These are phyloP conservation scores for Phaeotremella skinneri DNA, from an alignment of 768 basidiomycete genomes.

Conservation along the genomic window DNA sequence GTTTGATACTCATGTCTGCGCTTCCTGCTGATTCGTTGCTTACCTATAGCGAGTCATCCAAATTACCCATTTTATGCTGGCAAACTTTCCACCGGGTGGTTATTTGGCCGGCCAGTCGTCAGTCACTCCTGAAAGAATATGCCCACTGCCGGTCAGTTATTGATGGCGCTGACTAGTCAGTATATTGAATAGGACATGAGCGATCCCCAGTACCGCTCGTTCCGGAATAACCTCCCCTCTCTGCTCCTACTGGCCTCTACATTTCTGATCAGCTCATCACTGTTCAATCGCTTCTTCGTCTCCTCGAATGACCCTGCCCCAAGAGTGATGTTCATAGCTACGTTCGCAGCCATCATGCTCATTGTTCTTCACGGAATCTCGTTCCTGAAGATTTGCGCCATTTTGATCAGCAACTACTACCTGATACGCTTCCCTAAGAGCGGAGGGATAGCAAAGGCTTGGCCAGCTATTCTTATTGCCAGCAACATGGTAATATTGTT, in stretches of 20 bases:
- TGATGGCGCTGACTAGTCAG: not conserved
- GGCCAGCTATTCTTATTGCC: conserved; percentile 61
- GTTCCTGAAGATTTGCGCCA: conserved; percentile 69
- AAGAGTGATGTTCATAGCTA: conserved; percentile 26
- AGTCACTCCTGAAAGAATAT: conserved; percentile 47
- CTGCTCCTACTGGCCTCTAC: conserved; percentile 58
- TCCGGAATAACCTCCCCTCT: conserved; percentile 73
- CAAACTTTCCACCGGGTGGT: conserved; percentile 71
- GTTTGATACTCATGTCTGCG: conserved; percentile 48
- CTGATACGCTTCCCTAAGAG: conserved; percentile 57
- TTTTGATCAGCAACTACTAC: conserved; percentile 68
- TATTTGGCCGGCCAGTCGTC: conserved; percentile 75
- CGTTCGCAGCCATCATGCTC: conserved; percentile 65
- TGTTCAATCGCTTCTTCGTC: conserved; percentile 11
- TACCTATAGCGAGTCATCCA: conserved; percentile 63
- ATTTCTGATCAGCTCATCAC: conserved; percentile 61
- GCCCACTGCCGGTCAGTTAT: not conserved
- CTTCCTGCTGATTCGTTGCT: not conserved
- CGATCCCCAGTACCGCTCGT: conserved; percentile 84
- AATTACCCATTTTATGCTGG: conserved; percentile 67
- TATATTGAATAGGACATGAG: conserved; percentile 70
- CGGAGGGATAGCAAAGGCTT: conserved; percentile 10
- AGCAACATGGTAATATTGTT: conserved; percentile 75
- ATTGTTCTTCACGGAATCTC: conserved; percentile 76
- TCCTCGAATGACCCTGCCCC: conserved; percentile 5